phyloP scores from a whole-genome alignment of 2,329 filamentous ascomycete species.

The Exserohilum turcica region DNA sequence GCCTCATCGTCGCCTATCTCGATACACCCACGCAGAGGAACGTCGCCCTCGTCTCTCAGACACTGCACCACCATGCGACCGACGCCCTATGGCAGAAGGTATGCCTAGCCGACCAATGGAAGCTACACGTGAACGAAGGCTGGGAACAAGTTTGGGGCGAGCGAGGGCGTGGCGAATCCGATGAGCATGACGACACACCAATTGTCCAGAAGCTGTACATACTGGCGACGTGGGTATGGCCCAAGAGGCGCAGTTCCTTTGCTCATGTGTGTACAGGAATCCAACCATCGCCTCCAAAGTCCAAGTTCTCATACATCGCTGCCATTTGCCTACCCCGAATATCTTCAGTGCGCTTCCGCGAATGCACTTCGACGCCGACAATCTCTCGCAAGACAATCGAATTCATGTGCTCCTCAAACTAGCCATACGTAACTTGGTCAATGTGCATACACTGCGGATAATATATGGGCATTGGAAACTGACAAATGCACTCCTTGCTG shows the following conservation, averaged over 20 bases:
- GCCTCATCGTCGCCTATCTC: slow-evolving; percentile 47
- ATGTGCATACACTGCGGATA: slow-evolving; percentile 52
- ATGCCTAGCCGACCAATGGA: slow-evolving; percentile 49
- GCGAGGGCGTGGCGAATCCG: slow-evolving; percentile 20
- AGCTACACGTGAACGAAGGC: slow-evolving; percentile 25
- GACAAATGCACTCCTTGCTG: slow-evolving; percentile 47
- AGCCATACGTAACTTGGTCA: slow-evolving; percentile 49
- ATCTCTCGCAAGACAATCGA: slow-evolving; percentile 48
- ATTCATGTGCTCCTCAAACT: slow-evolving; percentile 48
- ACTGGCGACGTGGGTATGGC: slow-evolving; percentile 43
- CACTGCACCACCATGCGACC: slow-evolving; percentile 44
- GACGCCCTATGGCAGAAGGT: slow-evolving; percentile 51
- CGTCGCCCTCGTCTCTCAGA: slow-evolving; percentile 44
- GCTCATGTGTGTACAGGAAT: slow-evolving; percentile 38
- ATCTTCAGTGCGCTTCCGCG: slow-evolving; percentile 52
- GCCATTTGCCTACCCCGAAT: slow-evolving; percentile 53
- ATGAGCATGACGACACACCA: slow-evolving; percentile 50
- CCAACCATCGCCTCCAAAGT: slow-evolving; percentile 51
- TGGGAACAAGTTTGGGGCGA: slow-evolving; percentile 20
- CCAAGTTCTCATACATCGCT: slow-evolving; percentile 52
- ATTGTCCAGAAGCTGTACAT: slow-evolving; percentile 51
- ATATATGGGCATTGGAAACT: slow-evolving; percentile 52
- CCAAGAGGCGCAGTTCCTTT: background rate
- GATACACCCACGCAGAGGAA: slow-evolving; percentile 34
- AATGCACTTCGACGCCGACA: slow-evolving; percentile 47